Percentiles rank a stretch among this genome's conserved stretches.
These are phyloP conservation scores for Eutrema japonicum DNA, from an alignment of 345 rosid genomes.

Conservation along the genomic window DNA sequence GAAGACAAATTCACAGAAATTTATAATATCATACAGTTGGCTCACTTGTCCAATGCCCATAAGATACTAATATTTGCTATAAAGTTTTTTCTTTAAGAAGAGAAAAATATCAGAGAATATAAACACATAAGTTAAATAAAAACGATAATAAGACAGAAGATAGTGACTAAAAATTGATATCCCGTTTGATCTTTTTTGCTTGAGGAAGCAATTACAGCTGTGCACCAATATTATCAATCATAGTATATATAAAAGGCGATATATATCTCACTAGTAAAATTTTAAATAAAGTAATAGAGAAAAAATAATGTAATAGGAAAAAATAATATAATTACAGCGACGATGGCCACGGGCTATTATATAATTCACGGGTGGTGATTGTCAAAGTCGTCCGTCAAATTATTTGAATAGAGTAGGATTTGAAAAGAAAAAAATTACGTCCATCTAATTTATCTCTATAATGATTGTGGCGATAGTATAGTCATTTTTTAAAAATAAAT, in stretches of 20 bases:
- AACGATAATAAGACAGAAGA: constrained; percentile 36
- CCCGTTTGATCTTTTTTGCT: constrained; percentile 20
- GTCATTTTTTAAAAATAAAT: too few relatives aligned
- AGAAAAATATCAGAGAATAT: constrained; percentile 5
- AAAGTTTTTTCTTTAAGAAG: not conserved
- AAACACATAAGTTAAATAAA: not conserved
- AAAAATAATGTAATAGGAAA: constrained; percentile 3
- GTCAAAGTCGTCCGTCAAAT: constrained; percentile 34
- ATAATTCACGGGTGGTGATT: constrained; percentile 25
- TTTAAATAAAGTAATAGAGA: constrained; percentile 5
- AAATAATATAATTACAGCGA: constrained; percentile 21
- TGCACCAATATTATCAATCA: constrained; percentile 34
- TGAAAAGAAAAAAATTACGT: not conserved
- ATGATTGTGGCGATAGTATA: not conserved
- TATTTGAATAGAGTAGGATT: constrained; percentile 6
- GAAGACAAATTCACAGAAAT: not conserved
- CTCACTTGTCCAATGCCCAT: constrained; percentile 27
- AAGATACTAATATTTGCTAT: not conserved
- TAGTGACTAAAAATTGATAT: constrained; percentile 27
- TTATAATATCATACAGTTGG: constrained; percentile 11
- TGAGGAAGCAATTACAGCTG: constrained; percentile 36
- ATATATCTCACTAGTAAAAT: constrained; percentile 14
- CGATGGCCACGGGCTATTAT: not conserved
- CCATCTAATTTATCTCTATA: not conserved
- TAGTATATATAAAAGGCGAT: constrained; percentile 23